These are phyloP conservation scores for Stagonosporopsis tanaceti DNA, from an alignment of 2,329 filamentous ascomycete genomes.

Conservation along the genomic window DNA sequence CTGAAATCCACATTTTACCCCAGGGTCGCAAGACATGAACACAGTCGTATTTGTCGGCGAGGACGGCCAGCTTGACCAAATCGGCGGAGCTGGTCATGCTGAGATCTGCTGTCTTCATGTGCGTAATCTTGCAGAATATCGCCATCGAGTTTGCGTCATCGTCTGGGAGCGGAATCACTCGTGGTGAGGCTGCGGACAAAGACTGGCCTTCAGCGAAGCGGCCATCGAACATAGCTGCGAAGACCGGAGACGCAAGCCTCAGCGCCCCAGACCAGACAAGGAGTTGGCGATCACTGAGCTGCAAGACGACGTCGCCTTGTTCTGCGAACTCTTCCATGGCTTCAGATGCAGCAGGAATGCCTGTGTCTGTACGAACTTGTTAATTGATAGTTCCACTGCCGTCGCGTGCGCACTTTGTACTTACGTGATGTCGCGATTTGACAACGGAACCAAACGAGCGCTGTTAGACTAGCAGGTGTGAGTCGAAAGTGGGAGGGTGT, in stretches of 20 bases:
- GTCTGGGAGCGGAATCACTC: neutral
- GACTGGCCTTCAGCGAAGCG: neutral
- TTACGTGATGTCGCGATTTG: too few species aligned
- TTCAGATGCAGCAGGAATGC: too few species aligned
- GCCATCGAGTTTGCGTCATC: neutral
- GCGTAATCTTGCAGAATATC: neutral
- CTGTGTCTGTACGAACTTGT: too few species aligned
- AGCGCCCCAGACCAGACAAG: slow-evolving; percentile 1
- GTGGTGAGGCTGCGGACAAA: neutral
- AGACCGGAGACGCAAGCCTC: neutral
- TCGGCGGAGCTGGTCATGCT: neutral
- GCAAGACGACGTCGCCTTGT: neutral
- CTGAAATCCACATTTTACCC: slow-evolving; percentile 16
- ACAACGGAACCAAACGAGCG: too few species aligned
- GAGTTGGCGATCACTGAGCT: neutral
- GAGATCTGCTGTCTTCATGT: neutral
- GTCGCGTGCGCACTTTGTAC: too few species aligned
- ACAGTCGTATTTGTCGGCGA: slow-evolving; percentile 27
- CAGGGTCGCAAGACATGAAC: slow-evolving; percentile 21
- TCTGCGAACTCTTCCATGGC: neutral
- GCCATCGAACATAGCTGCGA: slow-evolving; percentile 4
- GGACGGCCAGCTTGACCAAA: too few species aligned
- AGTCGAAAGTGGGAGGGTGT: too few species aligned
- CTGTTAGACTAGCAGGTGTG: too few species aligned
- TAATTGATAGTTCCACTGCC: too few species aligned